Evolutionary conservation across 805 yeast species (phyloP).

Genomic region (Pichia rugopelliculosa): DNA sequence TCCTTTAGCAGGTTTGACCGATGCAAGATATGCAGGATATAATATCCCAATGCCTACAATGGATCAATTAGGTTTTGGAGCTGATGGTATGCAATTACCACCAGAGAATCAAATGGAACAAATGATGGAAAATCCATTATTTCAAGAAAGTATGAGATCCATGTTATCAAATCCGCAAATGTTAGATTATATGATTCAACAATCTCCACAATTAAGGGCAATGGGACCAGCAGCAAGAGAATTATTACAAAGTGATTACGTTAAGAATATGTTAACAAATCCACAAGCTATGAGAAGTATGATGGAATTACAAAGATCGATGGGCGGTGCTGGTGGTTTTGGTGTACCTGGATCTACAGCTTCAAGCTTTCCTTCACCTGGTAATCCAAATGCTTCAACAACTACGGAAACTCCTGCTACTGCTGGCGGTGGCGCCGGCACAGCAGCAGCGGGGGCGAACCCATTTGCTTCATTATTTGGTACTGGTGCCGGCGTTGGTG

Average conservation of each 20-base stretch:
- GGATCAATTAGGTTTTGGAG: slow-evolving; percentile 58
- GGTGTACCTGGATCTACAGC: slow-evolving; percentile 25
- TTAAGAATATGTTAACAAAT: slow-evolving; percentile 72
- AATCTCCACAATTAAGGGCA: slow-evolving; percentile 74
- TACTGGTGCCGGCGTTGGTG: slow-evolving; percentile 19
- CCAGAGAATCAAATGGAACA: slow-evolving; percentile 65
- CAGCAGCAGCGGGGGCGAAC: slow-evolving; percentile 36
- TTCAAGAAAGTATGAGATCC: slow-evolving; percentile 75
- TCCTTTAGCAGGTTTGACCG: slow-evolving; percentile 86
- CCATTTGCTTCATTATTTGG: slow-evolving; percentile 38
- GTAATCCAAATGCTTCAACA: slow-evolving; percentile 23
- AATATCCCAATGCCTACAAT: slow-evolving; percentile 75
- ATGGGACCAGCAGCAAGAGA: slow-evolving; percentile 89
- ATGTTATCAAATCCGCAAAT: slow-evolving; percentile 83
- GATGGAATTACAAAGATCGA: slow-evolving; percentile 62
- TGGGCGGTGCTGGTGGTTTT: slow-evolving; percentile 28
- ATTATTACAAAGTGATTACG: slow-evolving; percentile 74
- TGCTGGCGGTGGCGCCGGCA: slow-evolving; percentile 17
- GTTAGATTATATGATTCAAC: slow-evolving; percentile 73
- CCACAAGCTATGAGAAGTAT: slow-evolving; percentile 81
- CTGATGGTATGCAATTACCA: slow-evolving; percentile 83
- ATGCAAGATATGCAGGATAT: slow-evolving; percentile 93
- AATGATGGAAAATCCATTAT: slow-evolving; percentile 75
- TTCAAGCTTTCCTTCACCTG: slow-evolving; percentile 43
- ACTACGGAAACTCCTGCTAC: slow-evolving; percentile 11